Evolutionary conservation across 441 rosid genomes (phyloP), one percentile per base, ranked within the genome.

Genomic region (Hypseocharis bilobata): DNA sequence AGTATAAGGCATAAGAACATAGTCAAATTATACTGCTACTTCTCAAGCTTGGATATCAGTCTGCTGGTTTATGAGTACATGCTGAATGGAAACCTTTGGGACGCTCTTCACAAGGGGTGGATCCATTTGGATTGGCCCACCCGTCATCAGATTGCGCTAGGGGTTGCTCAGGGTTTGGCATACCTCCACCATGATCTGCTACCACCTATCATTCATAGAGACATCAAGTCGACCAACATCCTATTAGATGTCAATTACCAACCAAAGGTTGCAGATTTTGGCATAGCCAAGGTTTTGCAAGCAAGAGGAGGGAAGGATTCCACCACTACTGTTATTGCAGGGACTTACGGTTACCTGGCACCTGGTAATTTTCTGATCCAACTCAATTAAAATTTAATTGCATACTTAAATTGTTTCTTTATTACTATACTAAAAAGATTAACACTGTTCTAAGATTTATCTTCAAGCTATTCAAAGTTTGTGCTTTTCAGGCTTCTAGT

Each of bases 181-280:
- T 92, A 92, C 72, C 96, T 92, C 63, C 98, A 92, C 71, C 92
- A 88, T 72, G 96, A 88, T 80, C 85, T 89, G 52, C 63, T 81
- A 36, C 78, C 78, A 1, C 86, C 96, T 7, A 87, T 92, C 38
- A 83, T 92, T 70, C 98, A 92, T 77, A 77, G 98, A 66, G 98
- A 92, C 78, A 86, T 89, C 76, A 92, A 92, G 78, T 83, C 98
- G 0, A 86, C 96, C 67, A 92, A 92, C 74, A 83, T 92, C 72
- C 76, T 92, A 19, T 74, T 90, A 0, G 96, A 92, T 63, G 76
- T 75, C 32, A 80, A 88, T 68, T 86, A 77, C 75, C 88, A 81
- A 77, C 89, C 96, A 23, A 89, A 87, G 74, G 88, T 92, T 60
- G 98, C 96, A 51, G 96, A 92, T 64, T 92, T 92, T 36, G 98